Evolutionary conservation across 2,329 filamentous ascomycete genomes (phyloP).

Genomic region (Aspergillus sp.): DNA sequence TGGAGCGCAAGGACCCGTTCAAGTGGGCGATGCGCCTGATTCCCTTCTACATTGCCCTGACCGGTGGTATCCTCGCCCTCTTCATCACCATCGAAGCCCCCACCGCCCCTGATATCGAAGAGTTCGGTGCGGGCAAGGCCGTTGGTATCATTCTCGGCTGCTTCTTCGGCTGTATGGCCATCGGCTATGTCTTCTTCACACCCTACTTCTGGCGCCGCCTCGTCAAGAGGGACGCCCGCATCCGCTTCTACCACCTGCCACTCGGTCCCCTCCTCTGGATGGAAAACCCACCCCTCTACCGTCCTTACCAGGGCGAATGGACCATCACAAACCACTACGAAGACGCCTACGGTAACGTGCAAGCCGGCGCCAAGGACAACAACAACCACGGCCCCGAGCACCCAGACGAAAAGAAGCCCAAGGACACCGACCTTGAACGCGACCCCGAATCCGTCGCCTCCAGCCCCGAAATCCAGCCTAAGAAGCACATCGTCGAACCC

Average conservation of each 20-base stretch:
- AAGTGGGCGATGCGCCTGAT: constrained; percentile 51
- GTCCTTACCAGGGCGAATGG: constrained; percentile 37
- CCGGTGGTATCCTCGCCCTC: constrained; percentile 53
- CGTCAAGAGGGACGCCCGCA: constrained; percentile 21
- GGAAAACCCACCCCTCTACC: constrained; percentile 43
- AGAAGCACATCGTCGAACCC: constrained; percentile 20
- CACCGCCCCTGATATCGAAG: constrained; percentile 23
- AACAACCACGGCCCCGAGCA: neutral
- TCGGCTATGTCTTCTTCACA: constrained; percentile 26
- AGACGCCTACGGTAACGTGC: constrained; percentile 27
- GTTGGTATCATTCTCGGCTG: constrained; percentile 28
- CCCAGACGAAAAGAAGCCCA: constrained; percentile 9
- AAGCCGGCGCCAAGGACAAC: constrained; percentile 16
- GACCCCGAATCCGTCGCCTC: constrained; percentile 18
- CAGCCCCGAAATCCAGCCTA: constrained; percentile 21
- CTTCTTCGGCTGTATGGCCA: constrained; percentile 25
- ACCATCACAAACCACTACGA: constrained; percentile 45
- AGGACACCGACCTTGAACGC: constrained; percentile 15
- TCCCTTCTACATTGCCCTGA: constrained; percentile 51
- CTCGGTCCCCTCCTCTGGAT: constrained; percentile 45
- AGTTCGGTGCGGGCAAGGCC: constrained; percentile 26
- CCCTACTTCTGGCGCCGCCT: constrained; percentile 31
- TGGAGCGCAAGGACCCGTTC: constrained; percentile 50
- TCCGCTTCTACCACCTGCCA: constrained; percentile 26
- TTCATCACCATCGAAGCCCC: constrained; percentile 55